Conservation (phyloP, 23 red algal species). For the Chondrus crispus region DNA sequence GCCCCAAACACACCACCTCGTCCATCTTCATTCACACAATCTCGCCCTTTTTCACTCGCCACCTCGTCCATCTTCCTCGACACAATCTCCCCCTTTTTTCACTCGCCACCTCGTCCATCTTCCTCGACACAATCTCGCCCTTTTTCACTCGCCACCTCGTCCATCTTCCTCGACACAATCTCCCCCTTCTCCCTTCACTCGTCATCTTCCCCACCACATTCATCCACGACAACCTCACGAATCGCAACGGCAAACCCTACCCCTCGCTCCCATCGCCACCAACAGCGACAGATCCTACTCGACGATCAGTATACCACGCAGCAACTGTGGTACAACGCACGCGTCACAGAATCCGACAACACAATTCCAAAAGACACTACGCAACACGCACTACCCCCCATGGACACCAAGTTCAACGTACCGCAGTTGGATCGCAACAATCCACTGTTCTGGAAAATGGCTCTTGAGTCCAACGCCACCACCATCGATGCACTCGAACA, state of each 20-base stretch:
- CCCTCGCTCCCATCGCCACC: neutral
- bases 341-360: neutral
- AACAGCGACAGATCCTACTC: neutral
- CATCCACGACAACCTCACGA: neutral
- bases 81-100: neutral
- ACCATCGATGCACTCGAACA: neutral
- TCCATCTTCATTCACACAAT: no score
- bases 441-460: slow-evolving; percentile 19
- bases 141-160: no score
- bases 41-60: no score
- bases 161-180: neutral
- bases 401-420: slow-evolving; percentile 4
- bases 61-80: neutral
- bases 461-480: neutral
- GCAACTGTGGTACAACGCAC: neutral
- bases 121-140: no score
- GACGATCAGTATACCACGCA: neutral
- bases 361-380: neutral
- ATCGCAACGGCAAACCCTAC: neutral
- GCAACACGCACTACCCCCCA: neutral
- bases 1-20: neutral
- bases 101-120: no score
- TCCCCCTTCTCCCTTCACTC: neutral
- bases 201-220: neutral
- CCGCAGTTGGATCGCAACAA: neutral